These are phyloP conservation scores for Penicillium argentinense DNA, from an alignment of 495 filamentous ascomycete genomes.

Conservation along the genomic window DNA sequence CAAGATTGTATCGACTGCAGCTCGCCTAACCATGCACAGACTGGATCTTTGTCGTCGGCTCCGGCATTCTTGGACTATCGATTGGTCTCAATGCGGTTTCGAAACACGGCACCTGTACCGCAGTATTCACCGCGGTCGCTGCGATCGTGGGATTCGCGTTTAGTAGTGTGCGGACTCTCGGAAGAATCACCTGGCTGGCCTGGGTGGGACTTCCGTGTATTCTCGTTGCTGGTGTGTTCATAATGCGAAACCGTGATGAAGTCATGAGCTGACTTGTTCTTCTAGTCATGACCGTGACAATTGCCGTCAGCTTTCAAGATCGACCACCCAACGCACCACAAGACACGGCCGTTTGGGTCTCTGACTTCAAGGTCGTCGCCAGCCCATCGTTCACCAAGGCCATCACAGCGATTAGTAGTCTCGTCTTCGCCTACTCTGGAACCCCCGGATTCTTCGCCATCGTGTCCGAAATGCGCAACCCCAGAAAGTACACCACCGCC, in stretches of 20 bases:
- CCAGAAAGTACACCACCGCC: slow-evolving; percentile 56
- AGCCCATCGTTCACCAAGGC: slow-evolving; percentile 25
- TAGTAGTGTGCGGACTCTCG: not conserved
- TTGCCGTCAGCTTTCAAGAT: slow-evolving; percentile 55
- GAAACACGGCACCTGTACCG: not conserved
- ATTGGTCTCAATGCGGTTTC: not conserved
- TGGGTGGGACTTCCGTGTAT: not conserved
- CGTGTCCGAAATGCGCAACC: slow-evolving; percentile 71
- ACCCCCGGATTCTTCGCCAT: slow-evolving; percentile 66
- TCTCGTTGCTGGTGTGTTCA: not conserved
- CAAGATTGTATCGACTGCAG: not conserved
- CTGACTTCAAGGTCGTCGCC: slow-evolving; percentile 21
- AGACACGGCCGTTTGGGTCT: slow-evolving; percentile 16
- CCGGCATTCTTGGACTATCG: not conserved
- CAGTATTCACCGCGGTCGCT: not conserved
- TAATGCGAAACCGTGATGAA: too few species aligned
- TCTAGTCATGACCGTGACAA: slow-evolving; percentile 65
- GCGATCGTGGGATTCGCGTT: not conserved
- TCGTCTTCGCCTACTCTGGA: slow-evolving; percentile 61
- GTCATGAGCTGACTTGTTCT: slow-evolving; percentile 31
- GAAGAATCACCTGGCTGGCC: not conserved
- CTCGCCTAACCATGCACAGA: not conserved
- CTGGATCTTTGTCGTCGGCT: not conserved
- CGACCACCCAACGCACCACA: slow-evolving; percentile 28
- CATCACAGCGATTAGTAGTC: slow-evolving; percentile 61